Conservation (phyloP, 441 rosid genomes). For the Brassica balearica region DNA sequence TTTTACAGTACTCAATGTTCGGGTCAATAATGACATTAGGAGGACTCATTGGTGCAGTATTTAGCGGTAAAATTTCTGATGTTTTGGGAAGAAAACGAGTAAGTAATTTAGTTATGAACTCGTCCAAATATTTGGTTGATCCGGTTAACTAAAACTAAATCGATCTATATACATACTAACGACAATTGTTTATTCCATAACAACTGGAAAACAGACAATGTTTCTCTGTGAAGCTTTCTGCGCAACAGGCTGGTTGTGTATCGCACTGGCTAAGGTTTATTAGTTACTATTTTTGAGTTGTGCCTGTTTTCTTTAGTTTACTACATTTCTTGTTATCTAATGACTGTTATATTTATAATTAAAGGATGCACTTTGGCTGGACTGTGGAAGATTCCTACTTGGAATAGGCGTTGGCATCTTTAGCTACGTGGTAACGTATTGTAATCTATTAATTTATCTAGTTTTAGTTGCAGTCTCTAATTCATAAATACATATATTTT, state of each 20-base stretch:
- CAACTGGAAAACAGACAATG: slow-evolving; percentile 42
- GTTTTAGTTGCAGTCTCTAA: background rate
- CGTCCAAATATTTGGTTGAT: background rate
- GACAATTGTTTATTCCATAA: background rate
- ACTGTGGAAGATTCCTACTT: slow-evolving; percentile 59
- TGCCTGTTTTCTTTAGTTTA: background rate
- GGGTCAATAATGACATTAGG: slow-evolving; percentile 48
- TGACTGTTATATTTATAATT: background rate
- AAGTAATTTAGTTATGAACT: background rate
- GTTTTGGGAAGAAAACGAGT: slow-evolving; percentile 45
- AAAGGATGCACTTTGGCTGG: slow-evolving; percentile 56
- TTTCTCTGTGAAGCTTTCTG: slow-evolving; percentile 43
- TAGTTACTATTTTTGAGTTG: background rate
- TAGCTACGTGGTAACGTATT: slow-evolving; percentile 54
- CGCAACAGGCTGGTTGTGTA: slow-evolving; percentile 42
- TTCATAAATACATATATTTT: slow-evolving; percentile 4
- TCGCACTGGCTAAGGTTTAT: slow-evolving; percentile 43
- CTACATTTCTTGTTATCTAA: background rate
- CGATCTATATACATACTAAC: slow-evolving; percentile 3
- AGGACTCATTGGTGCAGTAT: slow-evolving; percentile 49
- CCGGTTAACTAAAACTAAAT: slow-evolving; percentile 25
- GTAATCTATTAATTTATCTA: slow-evolving; percentile 33
- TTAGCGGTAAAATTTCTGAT: slow-evolving; percentile 51
- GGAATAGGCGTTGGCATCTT: slow-evolving; percentile 61
- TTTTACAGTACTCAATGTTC: slow-evolving; percentile 45